Evolutionary conservation across 345 rosid genomes (phyloP).

Genomic region (Hevea brasiliensis): DNA sequence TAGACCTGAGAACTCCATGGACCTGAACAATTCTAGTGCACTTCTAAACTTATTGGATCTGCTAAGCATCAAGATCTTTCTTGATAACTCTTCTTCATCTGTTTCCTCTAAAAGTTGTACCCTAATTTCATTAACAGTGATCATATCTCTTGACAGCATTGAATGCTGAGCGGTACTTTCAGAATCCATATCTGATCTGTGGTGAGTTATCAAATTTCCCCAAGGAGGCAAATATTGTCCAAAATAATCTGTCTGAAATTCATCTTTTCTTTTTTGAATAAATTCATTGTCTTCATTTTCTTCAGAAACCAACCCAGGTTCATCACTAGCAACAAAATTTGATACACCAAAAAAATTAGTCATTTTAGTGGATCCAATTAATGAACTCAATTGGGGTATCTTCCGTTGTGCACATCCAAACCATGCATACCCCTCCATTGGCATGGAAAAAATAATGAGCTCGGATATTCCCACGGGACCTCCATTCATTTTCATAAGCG

Average conservation of each 20-base stretch:
- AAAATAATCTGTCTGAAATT: conserved; percentile 15
- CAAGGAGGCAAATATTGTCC: conserved; percentile 35
- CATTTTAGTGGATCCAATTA: conserved; percentile 7
- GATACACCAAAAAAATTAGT: conserved; percentile 4
- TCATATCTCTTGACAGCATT: background rate
- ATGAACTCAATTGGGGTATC: conserved; percentile 1
- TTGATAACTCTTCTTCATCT: conserved; percentile 56
- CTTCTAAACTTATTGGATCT: conserved; percentile 72
- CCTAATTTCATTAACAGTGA: conserved; percentile 20
- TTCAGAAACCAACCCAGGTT: conserved; percentile 17
- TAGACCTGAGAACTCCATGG: conserved; percentile 56
- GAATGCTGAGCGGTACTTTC: conserved; percentile 19
- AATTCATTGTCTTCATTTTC: conserved; percentile 21
- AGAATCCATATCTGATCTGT: conserved; percentile 17
- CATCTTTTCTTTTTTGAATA: conserved; percentile 17
- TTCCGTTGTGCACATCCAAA: conserved; percentile 10
- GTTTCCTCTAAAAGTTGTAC: conserved; percentile 65
- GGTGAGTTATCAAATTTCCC: conserved; percentile 23
- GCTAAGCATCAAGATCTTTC: conserved; percentile 66
- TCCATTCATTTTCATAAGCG: conserved; percentile 29
- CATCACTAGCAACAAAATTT: conserved; percentile 17
- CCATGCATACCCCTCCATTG: conserved; percentile 5
- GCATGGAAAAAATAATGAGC: conserved; percentile 16
- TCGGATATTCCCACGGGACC: conserved; percentile 14
- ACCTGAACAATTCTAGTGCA: conserved; percentile 54